phyloP scores from a whole-genome alignment of 2,329 filamentous ascomycete genomes.

The Fusarium sororula region DNA sequence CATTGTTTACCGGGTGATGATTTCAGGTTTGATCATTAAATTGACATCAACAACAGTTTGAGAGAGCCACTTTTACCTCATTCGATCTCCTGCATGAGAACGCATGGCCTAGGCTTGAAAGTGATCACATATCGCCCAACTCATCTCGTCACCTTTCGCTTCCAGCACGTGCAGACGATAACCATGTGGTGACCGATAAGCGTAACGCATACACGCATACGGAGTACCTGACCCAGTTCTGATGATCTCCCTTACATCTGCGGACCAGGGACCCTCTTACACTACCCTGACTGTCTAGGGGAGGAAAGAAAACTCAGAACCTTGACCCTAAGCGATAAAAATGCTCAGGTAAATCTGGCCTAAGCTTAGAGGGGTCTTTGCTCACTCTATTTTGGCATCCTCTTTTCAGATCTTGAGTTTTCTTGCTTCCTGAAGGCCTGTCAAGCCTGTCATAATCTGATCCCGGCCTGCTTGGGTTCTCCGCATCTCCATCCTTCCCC shows the following conservation, averaged over 20 bases:
- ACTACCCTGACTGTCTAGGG: background rate
- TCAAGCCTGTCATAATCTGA: background rate
- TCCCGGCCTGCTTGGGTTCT: slow-evolving; percentile 7
- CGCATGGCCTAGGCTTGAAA: slow-evolving; percentile 13
- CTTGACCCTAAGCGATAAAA: too few relatives aligned
- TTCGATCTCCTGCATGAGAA: slow-evolving; percentile 3
- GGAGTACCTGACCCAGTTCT: background rate
- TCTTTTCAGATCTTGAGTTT: too few relatives aligned
- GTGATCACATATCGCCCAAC: slow-evolving; percentile 4
- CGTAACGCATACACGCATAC: background rate
- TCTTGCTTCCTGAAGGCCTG: background rate
- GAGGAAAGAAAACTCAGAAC: too few relatives aligned
- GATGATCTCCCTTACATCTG: slow-evolving; percentile 23
- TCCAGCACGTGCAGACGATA: background rate
- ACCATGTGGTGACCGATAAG: slow-evolving; percentile 30
- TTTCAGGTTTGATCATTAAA: background rate
- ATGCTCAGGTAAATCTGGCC: too few relatives aligned
- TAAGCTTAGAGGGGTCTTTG: too few relatives aligned
- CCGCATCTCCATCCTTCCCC: slow-evolving; percentile 9
- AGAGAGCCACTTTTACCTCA: background rate
- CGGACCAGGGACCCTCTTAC: background rate
- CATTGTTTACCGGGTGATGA: background rate
- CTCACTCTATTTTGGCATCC: too few relatives aligned
- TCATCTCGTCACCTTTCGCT: slow-evolving; percentile 3
- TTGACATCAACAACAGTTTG: background rate